Evolutionary conservation across 2,329 filamentous ascomycete genomes (phyloP).

Genomic region (Apiospora kogelbergensis): DNA sequence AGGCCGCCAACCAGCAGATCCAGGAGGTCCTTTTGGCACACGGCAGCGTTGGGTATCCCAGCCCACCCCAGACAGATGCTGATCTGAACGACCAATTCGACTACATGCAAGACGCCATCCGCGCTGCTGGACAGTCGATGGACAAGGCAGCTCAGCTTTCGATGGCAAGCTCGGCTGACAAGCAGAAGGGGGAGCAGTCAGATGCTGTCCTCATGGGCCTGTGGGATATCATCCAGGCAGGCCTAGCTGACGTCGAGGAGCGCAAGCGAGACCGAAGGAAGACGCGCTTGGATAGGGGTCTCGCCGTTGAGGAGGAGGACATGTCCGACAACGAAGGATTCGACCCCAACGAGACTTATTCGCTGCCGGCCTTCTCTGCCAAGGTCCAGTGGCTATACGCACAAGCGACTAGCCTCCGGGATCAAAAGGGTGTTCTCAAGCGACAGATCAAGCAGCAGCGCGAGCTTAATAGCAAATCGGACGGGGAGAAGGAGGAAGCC

Average conservation of each 20-base stretch:
- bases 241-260: conserved; percentile 55
- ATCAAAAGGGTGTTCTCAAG: conserved; percentile 86
- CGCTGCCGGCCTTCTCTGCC: conserved; percentile 71
- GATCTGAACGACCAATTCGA: conserved; percentile 66
- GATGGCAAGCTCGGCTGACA: conserved; percentile 29
- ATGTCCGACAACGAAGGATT: conserved; percentile 62
- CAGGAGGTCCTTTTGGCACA: conserved; percentile 51
- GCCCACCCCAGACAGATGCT: conserved; percentile 57
- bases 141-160: conserved; percentile 34
- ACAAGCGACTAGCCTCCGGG: conserved; percentile 74
- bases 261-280: conserved; percentile 54
- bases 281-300: conserved; percentile 55
- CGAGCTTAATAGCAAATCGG: conserved; percentile 85
- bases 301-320: conserved; percentile 60
- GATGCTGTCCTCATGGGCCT: conserved; percentile 53
- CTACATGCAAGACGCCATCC: conserved; percentile 64
- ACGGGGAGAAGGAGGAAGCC: conserved; percentile 67
- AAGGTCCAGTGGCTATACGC: conserved; percentile 79
- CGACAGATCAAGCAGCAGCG: conserved; percentile 95
- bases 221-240: conserved; percentile 58
- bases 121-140: conserved; percentile 46
- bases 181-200: conserved; percentile 52
- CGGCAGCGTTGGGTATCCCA: conserved; percentile 48
- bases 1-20: conserved; percentile 64
- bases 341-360: conserved; percentile 62